phyloP scores from a whole-genome alignment of 2,329 filamentous ascomycete genomes.

The Penicillium sp. region DNA sequence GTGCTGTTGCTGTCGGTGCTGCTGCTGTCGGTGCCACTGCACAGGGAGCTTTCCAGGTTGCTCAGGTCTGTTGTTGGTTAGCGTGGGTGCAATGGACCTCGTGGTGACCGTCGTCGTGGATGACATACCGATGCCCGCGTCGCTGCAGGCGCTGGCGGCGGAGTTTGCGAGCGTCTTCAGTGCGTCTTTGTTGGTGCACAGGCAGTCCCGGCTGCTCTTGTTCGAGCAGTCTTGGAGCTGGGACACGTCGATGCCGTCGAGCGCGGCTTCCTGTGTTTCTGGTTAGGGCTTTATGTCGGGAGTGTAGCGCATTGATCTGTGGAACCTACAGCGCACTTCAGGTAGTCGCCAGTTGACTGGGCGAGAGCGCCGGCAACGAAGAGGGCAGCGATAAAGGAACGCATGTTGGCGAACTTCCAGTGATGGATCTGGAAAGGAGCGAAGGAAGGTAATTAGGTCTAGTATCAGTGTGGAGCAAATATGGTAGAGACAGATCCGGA shows the following conservation, averaged over 20 bases:
- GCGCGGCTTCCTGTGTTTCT: constrained; percentile 6
- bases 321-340: constrained; percentile 20
- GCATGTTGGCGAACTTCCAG: constrained; percentile 17
- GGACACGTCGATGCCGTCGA: constrained; percentile 8
- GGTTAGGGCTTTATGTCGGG: constrained; percentile 1
- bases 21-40: too few species aligned
- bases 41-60: constrained; percentile 5
- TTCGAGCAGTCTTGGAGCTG: constrained; percentile 9
- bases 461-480: background rate
- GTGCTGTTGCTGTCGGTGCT: constrained; percentile 8
- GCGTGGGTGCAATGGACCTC: background rate
- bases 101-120: background rate
- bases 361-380: constrained; percentile 16
- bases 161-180: constrained; percentile 7
- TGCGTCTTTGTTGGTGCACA: constrained; percentile 20
- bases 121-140: constrained; percentile 12
- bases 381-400: constrained; percentile 18
- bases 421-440: background rate
- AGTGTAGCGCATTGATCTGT: too few species aligned
- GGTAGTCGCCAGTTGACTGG: constrained; percentile 6
- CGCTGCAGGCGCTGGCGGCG: constrained; percentile 6
- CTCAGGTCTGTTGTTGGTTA: constrained; percentile 7
- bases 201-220: constrained; percentile 13
- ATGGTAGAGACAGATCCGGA: background rate
- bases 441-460: too few species aligned